These are phyloP conservation scores for Diplodia intermedia DNA, from an alignment of 2,329 filamentous ascomycete genomes.

Conservation along the genomic window DNA sequence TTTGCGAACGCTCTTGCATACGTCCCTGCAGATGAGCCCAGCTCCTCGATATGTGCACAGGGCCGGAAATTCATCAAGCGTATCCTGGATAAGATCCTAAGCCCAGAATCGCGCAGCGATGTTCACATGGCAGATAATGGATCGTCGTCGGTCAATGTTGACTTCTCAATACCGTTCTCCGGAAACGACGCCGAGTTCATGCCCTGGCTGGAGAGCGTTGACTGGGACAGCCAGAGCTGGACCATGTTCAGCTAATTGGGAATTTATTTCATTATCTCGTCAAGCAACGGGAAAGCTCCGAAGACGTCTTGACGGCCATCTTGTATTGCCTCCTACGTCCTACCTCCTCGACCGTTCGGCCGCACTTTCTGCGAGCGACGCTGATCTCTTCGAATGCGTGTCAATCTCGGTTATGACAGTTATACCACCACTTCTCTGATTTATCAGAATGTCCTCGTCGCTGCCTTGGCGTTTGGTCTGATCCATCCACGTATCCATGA, in stretches of 20 bases:
- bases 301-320: not conserved
- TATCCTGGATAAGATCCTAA: slow-evolving; percentile 53
- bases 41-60: slow-evolving; percentile 52
- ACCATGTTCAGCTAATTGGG: slow-evolving; percentile 17
- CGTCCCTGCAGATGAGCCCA: slow-evolving; percentile 49
- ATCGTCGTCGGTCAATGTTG: slow-evolving; percentile 40
- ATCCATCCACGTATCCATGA: slow-evolving; percentile 14
- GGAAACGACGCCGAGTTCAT: slow-evolving; percentile 54
- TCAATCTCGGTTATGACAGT: slow-evolving; percentile 24
- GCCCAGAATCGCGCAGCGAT: slow-evolving; percentile 34
- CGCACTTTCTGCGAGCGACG: not conserved
- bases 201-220: slow-evolving; percentile 53
- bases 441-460: slow-evolving; percentile 16
- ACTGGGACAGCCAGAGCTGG: slow-evolving; percentile 50
- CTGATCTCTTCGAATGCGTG: slow-evolving; percentile 12
- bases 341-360: not conserved
- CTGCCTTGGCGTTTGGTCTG: slow-evolving; percentile 20
- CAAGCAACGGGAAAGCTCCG: not conserved
- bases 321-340: not conserved
- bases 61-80: slow-evolving; percentile 51
- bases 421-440: not conserved
- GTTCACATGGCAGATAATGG: slow-evolving; percentile 10
- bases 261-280: not conserved
- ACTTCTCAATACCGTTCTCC: slow-evolving; percentile 43
- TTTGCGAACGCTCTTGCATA: slow-evolving; percentile 45